Conservation (phyloP, 768 basidiomycete genomes). For the Xerocomus spinulosus region DNA sequence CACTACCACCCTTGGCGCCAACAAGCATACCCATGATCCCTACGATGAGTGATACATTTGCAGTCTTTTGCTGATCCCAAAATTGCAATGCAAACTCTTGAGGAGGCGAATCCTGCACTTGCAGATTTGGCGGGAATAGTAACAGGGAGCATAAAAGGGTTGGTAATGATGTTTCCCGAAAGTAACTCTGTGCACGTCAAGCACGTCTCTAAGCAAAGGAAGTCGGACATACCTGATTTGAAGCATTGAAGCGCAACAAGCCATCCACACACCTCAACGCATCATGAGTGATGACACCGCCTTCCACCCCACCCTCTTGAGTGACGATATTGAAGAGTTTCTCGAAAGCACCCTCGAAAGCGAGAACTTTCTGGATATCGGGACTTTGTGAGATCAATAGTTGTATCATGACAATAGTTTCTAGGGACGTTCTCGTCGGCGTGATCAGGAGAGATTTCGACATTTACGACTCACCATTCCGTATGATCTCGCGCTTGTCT, state of each 20-base stretch:
- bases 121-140: conserved; percentile 63
- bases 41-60: conserved; percentile 74
- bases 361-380: conserved; percentile 94
- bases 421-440: conserved; percentile 37
- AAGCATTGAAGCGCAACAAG: conserved; percentile 87
- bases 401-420: conserved; percentile 81
- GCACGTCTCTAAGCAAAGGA: not conserved
- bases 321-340: conserved; percentile 85
- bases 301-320: conserved; percentile 88
- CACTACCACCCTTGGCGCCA: conserved; percentile 61
- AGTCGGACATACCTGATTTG: conserved; percentile 71
- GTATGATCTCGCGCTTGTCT: conserved; percentile 83
- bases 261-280: conserved; percentile 82
- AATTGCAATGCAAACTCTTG: conserved; percentile 94
- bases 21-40: conserved; percentile 85
- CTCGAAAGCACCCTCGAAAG: conserved; percentile 96
- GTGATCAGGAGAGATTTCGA: not conserved
- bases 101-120: conserved; percentile 54
- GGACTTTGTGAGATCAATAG: conserved; percentile 78
- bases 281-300: conserved; percentile 80
- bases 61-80: conserved; percentile 90
- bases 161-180: conserved; percentile 81
- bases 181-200: conserved; percentile 72
- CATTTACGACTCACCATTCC: conserved; percentile 59
- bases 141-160: conserved; percentile 62